Evolutionary conservation across 805 yeast genomes (phyloP).

Genomic region (Scheffersomyces ergatensis): DNA sequence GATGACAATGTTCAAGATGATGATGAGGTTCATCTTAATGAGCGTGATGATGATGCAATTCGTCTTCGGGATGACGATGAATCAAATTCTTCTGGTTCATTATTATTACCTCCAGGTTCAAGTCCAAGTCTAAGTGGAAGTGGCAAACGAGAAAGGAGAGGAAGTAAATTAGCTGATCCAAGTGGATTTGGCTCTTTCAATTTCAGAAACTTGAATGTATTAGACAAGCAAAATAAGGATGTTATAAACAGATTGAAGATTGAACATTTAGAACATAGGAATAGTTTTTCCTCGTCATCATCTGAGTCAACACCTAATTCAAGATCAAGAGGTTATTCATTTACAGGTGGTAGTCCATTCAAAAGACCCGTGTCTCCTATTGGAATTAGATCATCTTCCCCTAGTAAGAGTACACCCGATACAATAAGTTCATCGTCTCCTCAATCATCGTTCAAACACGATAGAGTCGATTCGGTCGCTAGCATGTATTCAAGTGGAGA

Average conservation of each 20-base stretch:
- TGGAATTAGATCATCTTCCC: conserved; percentile 22
- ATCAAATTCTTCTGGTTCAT: background rate
- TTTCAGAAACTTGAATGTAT: conserved; percentile 81
- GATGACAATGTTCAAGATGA: conserved; percentile 22
- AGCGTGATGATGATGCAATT: background rate
- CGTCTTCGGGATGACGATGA: conserved; percentile 1
- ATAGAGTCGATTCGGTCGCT: conserved; percentile 28
- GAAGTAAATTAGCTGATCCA: conserved; percentile 69
- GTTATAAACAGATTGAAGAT: conserved; percentile 81
- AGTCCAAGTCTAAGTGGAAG: conserved; percentile 6
- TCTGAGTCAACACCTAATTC: conserved; percentile 39
- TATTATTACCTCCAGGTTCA: background rate
- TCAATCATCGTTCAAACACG: conserved; percentile 19
- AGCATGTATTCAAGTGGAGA: conserved; percentile 32
- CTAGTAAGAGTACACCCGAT: conserved; percentile 14
- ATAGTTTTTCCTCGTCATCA: conserved; percentile 46
- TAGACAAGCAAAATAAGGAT: conserved; percentile 93
- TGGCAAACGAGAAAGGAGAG: conserved; percentile 61
- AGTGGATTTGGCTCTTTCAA: conserved; percentile 90
- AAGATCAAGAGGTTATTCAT: conserved; percentile 36
- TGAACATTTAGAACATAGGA: conserved; percentile 69
- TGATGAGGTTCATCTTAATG: background rate
- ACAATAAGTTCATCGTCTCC: conserved; percentile 9
- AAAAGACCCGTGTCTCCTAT: conserved; percentile 49
- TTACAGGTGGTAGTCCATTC: conserved; percentile 23